Conservation (phyloP, 1,284 basidiomycete species). For the Marasmius fiardii region DNA sequence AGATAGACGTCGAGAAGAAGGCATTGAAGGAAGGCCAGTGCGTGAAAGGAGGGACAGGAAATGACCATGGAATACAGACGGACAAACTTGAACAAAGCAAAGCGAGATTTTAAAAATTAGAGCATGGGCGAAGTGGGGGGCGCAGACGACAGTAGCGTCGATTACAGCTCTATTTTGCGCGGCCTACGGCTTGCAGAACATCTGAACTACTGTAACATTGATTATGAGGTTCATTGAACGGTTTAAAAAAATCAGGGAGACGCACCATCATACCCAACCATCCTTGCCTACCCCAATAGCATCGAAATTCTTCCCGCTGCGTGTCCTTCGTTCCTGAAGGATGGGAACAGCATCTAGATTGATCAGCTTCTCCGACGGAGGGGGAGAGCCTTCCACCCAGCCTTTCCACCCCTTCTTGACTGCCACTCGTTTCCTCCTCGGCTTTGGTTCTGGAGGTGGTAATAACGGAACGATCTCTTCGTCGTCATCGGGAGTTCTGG, state of each 20-base stretch:
- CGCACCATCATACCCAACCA: slow-evolving; percentile 42
- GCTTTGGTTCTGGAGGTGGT: slow-evolving; percentile 24
- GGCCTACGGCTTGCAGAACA: not conserved
- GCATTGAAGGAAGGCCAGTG: not conserved
- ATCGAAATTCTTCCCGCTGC: slow-evolving; percentile 80
- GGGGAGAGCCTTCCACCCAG: slow-evolving; percentile 80
- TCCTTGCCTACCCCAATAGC: slow-evolving; percentile 59
- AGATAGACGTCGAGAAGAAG: not conserved
- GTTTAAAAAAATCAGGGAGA: slow-evolving; percentile 16
- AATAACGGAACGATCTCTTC: slow-evolving; percentile 18
- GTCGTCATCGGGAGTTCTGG: slow-evolving; percentile 58
- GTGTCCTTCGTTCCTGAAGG: slow-evolving; percentile 61
- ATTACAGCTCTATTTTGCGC: slow-evolving; percentile 2
- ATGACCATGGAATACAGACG: slow-evolving; percentile 5
- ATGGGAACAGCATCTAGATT: slow-evolving; percentile 66
- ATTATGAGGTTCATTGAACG: slow-evolving; percentile 29
- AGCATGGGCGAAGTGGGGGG: not conserved
- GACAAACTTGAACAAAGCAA: slow-evolving; percentile 8
- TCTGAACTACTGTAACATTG: slow-evolving; percentile 19
- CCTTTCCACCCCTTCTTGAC: slow-evolving; percentile 82
- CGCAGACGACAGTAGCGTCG: slow-evolving; percentile 1
- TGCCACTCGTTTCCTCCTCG: slow-evolving; percentile 65
- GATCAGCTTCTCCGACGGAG: slow-evolving; percentile 75
- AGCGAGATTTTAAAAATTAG: slow-evolving; percentile 6
- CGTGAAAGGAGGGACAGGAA: not conserved